A percentile compares a stretch with the other conserved stretches of the same genome.
Conservation (phyloP, 768 basidiomycete species). For the Boletus tylopilopsis region DNA sequence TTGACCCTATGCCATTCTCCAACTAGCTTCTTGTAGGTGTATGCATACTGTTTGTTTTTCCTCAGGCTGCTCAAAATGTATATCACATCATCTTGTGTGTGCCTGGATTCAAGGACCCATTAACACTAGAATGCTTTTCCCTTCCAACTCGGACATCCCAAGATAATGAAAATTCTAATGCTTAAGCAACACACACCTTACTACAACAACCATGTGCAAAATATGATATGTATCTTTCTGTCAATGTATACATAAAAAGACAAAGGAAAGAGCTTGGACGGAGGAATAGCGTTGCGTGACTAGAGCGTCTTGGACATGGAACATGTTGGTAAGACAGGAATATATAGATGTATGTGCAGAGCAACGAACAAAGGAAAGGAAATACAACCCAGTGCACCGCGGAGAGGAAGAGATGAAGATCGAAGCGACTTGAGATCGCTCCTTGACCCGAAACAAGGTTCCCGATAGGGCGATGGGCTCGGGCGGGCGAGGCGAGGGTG, state of each 20-base stretch:
- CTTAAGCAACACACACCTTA: slow-evolving; percentile 15
- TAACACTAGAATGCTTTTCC: background rate
- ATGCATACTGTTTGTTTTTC: too few relatives aligned
- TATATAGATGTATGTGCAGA: slow-evolving; percentile 5
- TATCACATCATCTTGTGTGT: too few relatives aligned
- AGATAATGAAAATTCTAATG: slow-evolving; percentile 16
- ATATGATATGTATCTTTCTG: slow-evolving; percentile 23
- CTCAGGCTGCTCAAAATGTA: too few relatives aligned
- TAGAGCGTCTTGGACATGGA: slow-evolving; percentile 7
- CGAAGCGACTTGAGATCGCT: slow-evolving; percentile 12
- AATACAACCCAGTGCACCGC: background rate
- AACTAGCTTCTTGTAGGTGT: too few relatives aligned
- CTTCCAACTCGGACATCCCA: slow-evolving; percentile 4
- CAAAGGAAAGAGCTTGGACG: background rate
- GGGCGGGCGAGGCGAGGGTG: background rate
- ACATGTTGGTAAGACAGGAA: slow-evolving; percentile 5
- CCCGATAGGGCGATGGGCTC: background rate
- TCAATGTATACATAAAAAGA: slow-evolving; percentile 22
- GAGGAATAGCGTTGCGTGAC: slow-evolving; percentile 19
- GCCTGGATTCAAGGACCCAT: too few relatives aligned
- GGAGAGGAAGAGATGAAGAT: slow-evolving; percentile 28
- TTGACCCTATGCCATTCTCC: too few relatives aligned
- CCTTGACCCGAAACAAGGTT: background rate
- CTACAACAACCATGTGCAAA: slow-evolving; percentile 11
- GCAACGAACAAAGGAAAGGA: background rate